phyloP scores from a whole-genome alignment of 2,329 filamentous ascomycete genomes.

The Ophiostoma montium region DNA sequence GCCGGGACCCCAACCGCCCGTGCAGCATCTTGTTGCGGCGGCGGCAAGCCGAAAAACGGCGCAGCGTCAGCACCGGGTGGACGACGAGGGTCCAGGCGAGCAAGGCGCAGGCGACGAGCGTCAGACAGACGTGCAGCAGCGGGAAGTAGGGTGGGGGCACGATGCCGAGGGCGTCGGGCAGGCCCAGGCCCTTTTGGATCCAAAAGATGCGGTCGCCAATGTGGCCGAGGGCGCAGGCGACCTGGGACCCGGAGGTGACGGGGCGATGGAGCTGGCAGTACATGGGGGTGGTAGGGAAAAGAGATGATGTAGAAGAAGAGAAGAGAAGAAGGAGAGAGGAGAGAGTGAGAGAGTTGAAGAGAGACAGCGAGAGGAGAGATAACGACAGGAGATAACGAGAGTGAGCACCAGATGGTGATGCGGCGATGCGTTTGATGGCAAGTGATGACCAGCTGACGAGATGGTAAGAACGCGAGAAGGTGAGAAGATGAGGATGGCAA shows the following conservation, averaged over 20 bases:
- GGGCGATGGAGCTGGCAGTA: conserved; percentile 9
- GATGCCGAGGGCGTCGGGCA: conserved; percentile 8
- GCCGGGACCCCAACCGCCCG: not conserved
- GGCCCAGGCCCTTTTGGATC: conserved; percentile 7
- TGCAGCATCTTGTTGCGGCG: not conserved
- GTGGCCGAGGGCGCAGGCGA: conserved; percentile 7
- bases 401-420: too few species aligned
- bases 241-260: conserved; percentile 6
- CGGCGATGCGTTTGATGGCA: too few species aligned
- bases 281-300: not conserved
- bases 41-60: not conserved
- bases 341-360: not conserved
- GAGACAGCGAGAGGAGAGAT: too few species aligned
- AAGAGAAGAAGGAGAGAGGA: not conserved
- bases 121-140: conserved; percentile 9
- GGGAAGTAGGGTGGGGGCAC: conserved; percentile 10
- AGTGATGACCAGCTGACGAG: too few species aligned
- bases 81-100: not conserved
- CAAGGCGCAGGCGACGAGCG: not conserved
- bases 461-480: too few species aligned
- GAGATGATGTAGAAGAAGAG: not conserved
- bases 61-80: not conserved
- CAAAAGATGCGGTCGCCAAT: conserved; percentile 8
- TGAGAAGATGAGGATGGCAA: too few species aligned
- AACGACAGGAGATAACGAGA: too few species aligned